These are phyloP conservation scores for Asterella californica DNA, from an alignment of 225 moss, liverwort and hornwort genomes.

Conservation along the genomic window DNA sequence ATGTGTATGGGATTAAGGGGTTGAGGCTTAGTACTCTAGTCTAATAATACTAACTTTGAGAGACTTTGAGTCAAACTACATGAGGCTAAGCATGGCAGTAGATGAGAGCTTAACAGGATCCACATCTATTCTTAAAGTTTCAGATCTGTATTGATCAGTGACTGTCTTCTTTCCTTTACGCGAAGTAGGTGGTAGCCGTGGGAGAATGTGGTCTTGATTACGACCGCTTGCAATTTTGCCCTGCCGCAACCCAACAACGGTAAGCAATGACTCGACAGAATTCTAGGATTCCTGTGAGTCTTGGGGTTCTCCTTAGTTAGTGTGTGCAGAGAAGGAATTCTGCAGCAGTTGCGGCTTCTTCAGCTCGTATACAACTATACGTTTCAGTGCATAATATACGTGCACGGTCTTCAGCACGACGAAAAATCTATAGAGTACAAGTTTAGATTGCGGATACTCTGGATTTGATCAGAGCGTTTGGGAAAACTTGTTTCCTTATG, in stretches of 20 bases:
- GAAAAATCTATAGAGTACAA: not conserved
- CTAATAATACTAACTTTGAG: not conserved
- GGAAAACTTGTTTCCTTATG: too few relatives aligned
- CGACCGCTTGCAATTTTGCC: constrained; percentile 87
- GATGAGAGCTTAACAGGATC: not conserved
- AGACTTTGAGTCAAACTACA: not conserved
- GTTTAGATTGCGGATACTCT: too few relatives aligned
- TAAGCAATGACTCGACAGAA: constrained; percentile 10
- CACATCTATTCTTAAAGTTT: not conserved
- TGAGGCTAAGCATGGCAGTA: not conserved
- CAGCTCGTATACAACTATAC: not conserved
- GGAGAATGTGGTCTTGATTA: constrained; percentile 99
- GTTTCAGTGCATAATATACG: too few relatives aligned
- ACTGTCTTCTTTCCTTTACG: not conserved
- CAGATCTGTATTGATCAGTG: not conserved
- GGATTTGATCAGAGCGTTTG: too few relatives aligned
- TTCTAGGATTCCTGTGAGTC: not conserved
- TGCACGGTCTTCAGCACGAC: too few relatives aligned
- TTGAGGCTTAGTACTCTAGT: too few relatives aligned
- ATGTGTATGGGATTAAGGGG: too few relatives aligned
- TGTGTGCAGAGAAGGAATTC: not conserved
- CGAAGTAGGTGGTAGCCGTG: constrained; percentile 76
- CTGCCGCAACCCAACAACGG: constrained; percentile 70
- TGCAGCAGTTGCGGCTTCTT: not conserved
- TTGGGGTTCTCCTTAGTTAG: not conserved